Evolutionary conservation across 495 filamentous ascomycete species (phyloP).

Genomic region (Xylaria scruposa): DNA sequence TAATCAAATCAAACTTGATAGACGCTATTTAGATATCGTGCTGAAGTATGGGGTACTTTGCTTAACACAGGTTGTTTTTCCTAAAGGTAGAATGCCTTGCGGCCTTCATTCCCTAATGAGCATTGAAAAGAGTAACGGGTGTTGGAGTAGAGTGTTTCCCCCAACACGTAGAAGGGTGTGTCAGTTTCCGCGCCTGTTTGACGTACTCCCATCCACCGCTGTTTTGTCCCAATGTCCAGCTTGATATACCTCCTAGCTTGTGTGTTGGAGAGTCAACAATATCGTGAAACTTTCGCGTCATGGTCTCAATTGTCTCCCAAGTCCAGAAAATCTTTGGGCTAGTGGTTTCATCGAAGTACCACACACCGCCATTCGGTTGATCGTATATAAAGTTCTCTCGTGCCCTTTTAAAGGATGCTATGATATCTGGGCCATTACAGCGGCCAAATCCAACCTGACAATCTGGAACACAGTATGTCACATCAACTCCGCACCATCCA

Average conservation of each 20-base stretch:
- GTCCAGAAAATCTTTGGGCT: too few relatives aligned
- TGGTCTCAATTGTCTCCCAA: too few relatives aligned
- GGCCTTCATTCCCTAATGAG: not conserved
- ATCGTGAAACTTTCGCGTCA: too few relatives aligned
- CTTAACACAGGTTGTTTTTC: not conserved
- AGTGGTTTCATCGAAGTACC: too few relatives aligned
- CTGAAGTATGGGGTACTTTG: not conserved
- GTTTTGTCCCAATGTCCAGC: slow-evolving; percentile 69
- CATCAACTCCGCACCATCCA: too few relatives aligned
- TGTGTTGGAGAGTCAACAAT: slow-evolving; percentile 42
- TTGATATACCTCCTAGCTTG: slow-evolving; percentile 63
- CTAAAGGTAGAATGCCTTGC: not conserved
- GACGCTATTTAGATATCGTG: not conserved
- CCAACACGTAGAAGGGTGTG: not conserved
- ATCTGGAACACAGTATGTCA: too few relatives aligned
- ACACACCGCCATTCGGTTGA: too few relatives aligned
- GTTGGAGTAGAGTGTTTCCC: not conserved
- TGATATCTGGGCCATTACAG: too few relatives aligned
- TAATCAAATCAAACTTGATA: not conserved
- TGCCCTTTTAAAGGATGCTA: too few relatives aligned
- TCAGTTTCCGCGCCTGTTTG: not conserved
- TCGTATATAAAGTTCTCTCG: too few relatives aligned
- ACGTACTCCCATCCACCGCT: slow-evolving; percentile 1
- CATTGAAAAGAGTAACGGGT: not conserved
- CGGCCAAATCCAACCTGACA: too few relatives aligned